Evolutionary conservation across 441 rosid genomes (phyloP).

Genomic region (Aquilaria agallochum): DNA sequence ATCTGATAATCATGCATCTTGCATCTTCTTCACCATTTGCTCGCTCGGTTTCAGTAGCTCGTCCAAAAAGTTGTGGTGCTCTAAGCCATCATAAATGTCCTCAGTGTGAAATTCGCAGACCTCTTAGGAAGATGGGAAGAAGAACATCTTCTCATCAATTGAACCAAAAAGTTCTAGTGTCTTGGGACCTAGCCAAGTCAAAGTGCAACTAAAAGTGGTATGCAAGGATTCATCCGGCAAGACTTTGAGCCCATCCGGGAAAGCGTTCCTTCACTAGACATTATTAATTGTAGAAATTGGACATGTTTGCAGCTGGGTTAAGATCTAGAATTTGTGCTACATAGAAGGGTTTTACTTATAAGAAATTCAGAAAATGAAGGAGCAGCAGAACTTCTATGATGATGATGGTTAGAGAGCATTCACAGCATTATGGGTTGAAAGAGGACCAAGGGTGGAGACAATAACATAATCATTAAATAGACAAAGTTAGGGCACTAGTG

Average conservation of each 20-base stretch:
- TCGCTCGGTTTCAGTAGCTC: slow-evolving; percentile 13
- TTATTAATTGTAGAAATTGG: background rate
- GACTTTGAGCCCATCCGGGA: slow-evolving; percentile 36
- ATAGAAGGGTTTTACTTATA: slow-evolving; percentile 5
- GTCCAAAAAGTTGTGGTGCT: slow-evolving; percentile 6
- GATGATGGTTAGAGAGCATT: too few species aligned
- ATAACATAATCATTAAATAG: too few species aligned
- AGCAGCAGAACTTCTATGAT: too few species aligned
- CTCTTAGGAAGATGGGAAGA: slow-evolving; percentile 28
- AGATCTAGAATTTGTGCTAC: background rate
- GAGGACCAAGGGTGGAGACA: too few species aligned
- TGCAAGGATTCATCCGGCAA: slow-evolving; percentile 50
- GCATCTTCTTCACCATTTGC: too few species aligned
- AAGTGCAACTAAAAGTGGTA: slow-evolving; percentile 24
- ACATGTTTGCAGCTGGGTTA: background rate
- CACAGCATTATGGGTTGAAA: too few species aligned
- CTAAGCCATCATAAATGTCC: slow-evolving; percentile 10
- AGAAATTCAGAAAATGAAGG: too few species aligned
- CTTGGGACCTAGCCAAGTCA: slow-evolving; percentile 27
- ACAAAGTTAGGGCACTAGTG: too few species aligned
- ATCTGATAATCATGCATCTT: too few species aligned
- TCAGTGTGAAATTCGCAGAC: slow-evolving; percentile 28
- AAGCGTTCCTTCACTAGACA: slow-evolving; percentile 46
- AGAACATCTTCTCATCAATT: slow-evolving; percentile 49
- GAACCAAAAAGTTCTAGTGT: slow-evolving; percentile 49